A percentile compares a stretch with the other conserved stretches of the same genome.
Evolutionary conservation across 257 asterid genomes (phyloP).

Genomic region (Capsicum baccatum): DNA sequence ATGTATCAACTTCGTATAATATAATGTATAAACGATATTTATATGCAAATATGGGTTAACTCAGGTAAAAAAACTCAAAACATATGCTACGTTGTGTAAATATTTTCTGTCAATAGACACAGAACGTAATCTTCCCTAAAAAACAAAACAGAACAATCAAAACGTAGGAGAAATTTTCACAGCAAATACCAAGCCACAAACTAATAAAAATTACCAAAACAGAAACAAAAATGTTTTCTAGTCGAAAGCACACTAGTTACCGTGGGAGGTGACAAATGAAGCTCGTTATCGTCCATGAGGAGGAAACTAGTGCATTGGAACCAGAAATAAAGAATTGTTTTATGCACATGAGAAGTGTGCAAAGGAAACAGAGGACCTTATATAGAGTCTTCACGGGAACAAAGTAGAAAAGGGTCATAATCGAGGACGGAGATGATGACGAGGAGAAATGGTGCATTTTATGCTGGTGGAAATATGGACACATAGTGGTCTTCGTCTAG

Average conservation of each 20-base stretch:
- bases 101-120: too few species aligned
- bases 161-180: not conserved
- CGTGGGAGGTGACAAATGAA: slow-evolving; percentile 22
- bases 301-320: not conserved
- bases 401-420: not conserved
- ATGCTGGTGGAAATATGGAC: too few species aligned
- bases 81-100: too few species aligned
- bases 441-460: not conserved
- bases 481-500: too few species aligned
- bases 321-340: not conserved
- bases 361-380: not conserved
- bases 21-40: too few species aligned
- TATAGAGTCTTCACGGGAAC: not conserved
- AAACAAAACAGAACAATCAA: not conserved
- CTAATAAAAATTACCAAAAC: not conserved
- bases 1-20: too few species aligned
- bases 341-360: not conserved
- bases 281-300: slow-evolving; percentile 6
- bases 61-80: too few species aligned
- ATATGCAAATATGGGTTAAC: too few species aligned
- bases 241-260: not conserved
- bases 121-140: too few species aligned
- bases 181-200: not conserved
- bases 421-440: not conserved
- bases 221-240: too few species aligned